Evolutionary conservation across 2,329 filamentous ascomycete genomes (phyloP).

Genomic region (Neonectria magnoliae): DNA sequence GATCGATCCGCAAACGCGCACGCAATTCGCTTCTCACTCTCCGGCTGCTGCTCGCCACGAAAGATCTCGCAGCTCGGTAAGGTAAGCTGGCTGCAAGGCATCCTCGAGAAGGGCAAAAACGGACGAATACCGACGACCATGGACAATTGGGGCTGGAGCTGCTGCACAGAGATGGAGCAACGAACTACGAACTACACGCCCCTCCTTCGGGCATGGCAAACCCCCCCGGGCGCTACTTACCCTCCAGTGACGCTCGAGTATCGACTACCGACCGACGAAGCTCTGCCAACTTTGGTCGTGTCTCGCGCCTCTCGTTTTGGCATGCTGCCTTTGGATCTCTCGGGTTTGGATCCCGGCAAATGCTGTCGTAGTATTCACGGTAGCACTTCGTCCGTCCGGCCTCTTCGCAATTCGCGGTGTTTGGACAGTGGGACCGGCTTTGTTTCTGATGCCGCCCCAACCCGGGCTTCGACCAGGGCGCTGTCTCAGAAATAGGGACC

Average conservation of each 20-base stretch:
- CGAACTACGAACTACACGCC: slow-evolving; percentile 32
- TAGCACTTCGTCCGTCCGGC: neutral
- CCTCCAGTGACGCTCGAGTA: slow-evolving; percentile 22
- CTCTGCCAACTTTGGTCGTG: slow-evolving; percentile 11
- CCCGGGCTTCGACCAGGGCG: slow-evolving; percentile 24
- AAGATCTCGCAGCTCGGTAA: slow-evolving; percentile 25
- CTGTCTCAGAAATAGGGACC: slow-evolving; percentile 42
- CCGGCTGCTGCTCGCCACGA: slow-evolving; percentile 14
- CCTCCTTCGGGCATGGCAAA: slow-evolving; percentile 21
- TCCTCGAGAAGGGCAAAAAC: slow-evolving; percentile 17
- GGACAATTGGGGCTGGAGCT: slow-evolving; percentile 16
- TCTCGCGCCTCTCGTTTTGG: slow-evolving; percentile 22
- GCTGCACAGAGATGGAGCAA: slow-evolving; percentile 26
- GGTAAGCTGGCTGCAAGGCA: slow-evolving; percentile 29
- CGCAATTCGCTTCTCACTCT: slow-evolving; percentile 23
- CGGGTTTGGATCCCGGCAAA: slow-evolving; percentile 22
- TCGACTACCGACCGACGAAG: slow-evolving; percentile 1
- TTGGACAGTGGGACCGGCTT: slow-evolving; percentile 31
- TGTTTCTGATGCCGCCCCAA: slow-evolving; percentile 37
- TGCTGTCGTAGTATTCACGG: neutral
- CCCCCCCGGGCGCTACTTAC: slow-evolving; percentile 20
- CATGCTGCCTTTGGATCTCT: slow-evolving; percentile 5
- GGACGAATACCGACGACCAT: slow-evolving; percentile 16
- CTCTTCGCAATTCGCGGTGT: slow-evolving; percentile 25
- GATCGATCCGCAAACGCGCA: slow-evolving; percentile 27